phyloP scores from a whole-genome alignment of 805 yeast genomes.

The Nakazawaea wyomingensis region DNA sequence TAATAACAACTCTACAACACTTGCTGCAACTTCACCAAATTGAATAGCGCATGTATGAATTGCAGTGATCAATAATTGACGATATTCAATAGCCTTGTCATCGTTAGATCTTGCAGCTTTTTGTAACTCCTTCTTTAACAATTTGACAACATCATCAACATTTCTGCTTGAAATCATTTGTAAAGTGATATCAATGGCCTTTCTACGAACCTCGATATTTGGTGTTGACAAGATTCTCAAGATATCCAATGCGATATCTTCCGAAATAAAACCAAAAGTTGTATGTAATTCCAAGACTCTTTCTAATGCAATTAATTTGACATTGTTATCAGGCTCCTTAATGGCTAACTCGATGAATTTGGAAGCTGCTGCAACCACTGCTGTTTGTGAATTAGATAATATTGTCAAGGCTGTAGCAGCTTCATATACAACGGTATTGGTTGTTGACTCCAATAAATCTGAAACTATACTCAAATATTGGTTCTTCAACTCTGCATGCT shows the following conservation, averaged over 20 bases:
- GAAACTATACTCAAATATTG: conserved; percentile 69
- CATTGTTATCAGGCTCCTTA: conserved; percentile 92
- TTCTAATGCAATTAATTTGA: conserved; percentile 86
- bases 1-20: conserved; percentile 80
- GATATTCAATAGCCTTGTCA: conserved; percentile 79
- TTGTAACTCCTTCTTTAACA: conserved; percentile 86
- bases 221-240: conserved; percentile 82
- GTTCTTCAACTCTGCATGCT: conserved; percentile 56
- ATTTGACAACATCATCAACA: conserved; percentile 88
- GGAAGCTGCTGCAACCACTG: conserved; percentile 72
- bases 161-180: conserved; percentile 78
- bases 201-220: conserved; percentile 84
- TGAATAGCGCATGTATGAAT: conserved; percentile 85
- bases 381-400: conserved; percentile 51
- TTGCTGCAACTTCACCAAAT: conserved; percentile 87
- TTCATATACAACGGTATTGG: conserved; percentile 79
- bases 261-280: conserved; percentile 62
- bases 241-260: conserved; percentile 79
- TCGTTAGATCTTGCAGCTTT: conserved; percentile 65
- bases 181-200: conserved; percentile 82
- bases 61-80: conserved; percentile 82
- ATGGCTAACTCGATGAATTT: conserved; percentile 85
- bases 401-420: conserved; percentile 78
- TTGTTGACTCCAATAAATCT: conserved; percentile 66
- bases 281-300: conserved; percentile 72